phyloP scores from a whole-genome alignment of 306 rosid species.

The Acacia melanoxylon region DNA sequence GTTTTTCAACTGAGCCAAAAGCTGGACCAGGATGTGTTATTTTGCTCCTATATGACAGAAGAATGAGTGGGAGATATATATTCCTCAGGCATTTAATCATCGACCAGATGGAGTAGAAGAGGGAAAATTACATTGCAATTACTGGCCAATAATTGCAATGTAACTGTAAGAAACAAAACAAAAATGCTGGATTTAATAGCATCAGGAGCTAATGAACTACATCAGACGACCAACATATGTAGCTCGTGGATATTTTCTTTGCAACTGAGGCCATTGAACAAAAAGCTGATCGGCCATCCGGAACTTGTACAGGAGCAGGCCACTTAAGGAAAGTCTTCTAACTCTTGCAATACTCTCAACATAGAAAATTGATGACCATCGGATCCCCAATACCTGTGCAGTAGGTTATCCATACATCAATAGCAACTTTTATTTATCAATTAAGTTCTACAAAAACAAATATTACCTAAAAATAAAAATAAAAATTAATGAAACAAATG shows the following conservation, averaged over 20 bases:
- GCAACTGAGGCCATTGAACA: constrained; percentile 47
- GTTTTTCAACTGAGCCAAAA: constrained; percentile 11
- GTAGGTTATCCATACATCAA: constrained; percentile 21
- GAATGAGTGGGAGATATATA: constrained; percentile 31
- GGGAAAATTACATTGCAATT: constrained; percentile 9
- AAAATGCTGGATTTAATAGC: neutral
- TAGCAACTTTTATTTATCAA: constrained; percentile 25
- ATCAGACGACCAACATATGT: constrained; percentile 72
- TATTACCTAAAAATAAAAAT: neutral
- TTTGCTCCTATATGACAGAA: constrained; percentile 8
- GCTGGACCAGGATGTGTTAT: constrained; percentile 2
- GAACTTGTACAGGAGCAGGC: constrained; percentile 80
- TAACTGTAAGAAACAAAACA: neutral
- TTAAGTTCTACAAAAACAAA: neutral
- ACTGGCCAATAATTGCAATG: neutral
- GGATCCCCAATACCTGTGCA: constrained; percentile 65
- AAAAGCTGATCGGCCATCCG: constrained; percentile 80
- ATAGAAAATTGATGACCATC: constrained; percentile 88
- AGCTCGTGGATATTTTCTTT: constrained; percentile 1
- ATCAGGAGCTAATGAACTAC: constrained; percentile 46
- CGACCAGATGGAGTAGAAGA: constrained; percentile 50
- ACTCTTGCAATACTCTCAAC: constrained; percentile 99
- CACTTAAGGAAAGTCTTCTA: constrained; percentile 84
- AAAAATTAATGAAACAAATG: neutral
- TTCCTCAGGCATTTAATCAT: constrained; percentile 53